Evolutionary conservation across 352 stramenopile genomes (phyloP), one percentile per base, ranked within the genome.

Genomic region (Pythium brassicae): DNA sequence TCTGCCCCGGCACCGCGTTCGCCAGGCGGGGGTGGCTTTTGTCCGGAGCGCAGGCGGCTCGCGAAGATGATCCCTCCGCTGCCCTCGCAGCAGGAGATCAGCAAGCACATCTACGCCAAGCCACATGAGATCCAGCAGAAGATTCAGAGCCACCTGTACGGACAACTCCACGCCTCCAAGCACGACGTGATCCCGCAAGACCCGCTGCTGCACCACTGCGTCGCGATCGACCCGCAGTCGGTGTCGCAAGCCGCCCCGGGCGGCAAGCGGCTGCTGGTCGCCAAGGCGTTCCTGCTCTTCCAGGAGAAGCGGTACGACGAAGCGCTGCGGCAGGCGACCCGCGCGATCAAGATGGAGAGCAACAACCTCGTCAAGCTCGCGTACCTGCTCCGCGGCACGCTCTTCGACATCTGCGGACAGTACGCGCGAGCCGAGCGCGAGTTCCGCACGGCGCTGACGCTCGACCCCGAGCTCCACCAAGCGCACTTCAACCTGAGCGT

Each of bases 311-410:
- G 78, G 5, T 73, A 79, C 22, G 72, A 86, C 50, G 76, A 87
- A 51, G 71, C 81, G 3, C 53, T 86, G 34, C 32, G 72, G 20
- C 68, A 86, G 17, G 85, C 72, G 42, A 68, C 84, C n/a, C 68
- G 76, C 14, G 74, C 76, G 8, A 63, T 87, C 32, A 65, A 71
- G 4, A 70, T 72, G 6, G 68, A 83, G 26, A 54, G 72, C 46
- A 76, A 78, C 50, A 89, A 86, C 43, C 57, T 89, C 37, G 71
- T 85, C 57, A 86, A 88, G 59, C 54, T 87, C 32, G 75, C 75
- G 57, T 71, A 76, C 22, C 48, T 91, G 35, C 62, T 91, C 11
- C 68, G 73, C 40, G 78, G 78, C 11, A 72, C 80, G n/a, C 60
- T 91, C 19, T 76, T 70, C 40, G 81, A 89, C 40, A 56, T 74